Evolutionary conservation across 352 stramenopile species (phyloP).

Genomic region (Lagenidium sp.): DNA sequence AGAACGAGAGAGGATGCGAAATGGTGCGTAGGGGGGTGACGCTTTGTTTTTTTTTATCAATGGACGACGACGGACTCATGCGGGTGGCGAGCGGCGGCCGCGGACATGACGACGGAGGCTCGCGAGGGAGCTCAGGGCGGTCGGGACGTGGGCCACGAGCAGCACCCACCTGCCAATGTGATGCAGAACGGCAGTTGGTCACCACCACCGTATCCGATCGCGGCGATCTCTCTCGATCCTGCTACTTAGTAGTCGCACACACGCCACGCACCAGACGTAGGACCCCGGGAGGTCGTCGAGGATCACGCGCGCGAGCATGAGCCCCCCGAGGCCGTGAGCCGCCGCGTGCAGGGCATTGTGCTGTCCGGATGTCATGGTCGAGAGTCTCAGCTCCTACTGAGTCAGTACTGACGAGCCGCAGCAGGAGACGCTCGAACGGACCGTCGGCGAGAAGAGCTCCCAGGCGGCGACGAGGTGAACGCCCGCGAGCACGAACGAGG

Average conservation of each 20-base stretch:
- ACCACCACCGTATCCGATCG: too few relatives aligned
- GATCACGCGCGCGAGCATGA: slow-evolving; percentile 48
- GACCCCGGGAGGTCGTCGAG: slow-evolving; percentile 16
- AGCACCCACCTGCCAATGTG: too few relatives aligned
- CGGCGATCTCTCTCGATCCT: too few relatives aligned
- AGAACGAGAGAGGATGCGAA: not conserved
- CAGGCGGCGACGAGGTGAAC: slow-evolving; percentile 28
- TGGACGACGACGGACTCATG: not conserved
- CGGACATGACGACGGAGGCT: slow-evolving; percentile 13
- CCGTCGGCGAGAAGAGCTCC: slow-evolving; percentile 41
- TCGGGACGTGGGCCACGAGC: slow-evolving; percentile 11
- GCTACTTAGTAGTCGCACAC: too few relatives aligned
- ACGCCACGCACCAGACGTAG: slow-evolving; percentile 35
- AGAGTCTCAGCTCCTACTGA: not conserved
- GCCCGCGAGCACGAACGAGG: slow-evolving; percentile 30
- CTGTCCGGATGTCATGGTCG: slow-evolving; percentile 8
- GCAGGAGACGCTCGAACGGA: too few relatives aligned
- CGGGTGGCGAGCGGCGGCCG: not conserved
- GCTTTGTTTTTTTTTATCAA: not conserved
- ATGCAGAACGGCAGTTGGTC: too few relatives aligned
- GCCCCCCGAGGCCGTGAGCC: slow-evolving; percentile 51
- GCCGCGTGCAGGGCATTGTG: slow-evolving; percentile 40
- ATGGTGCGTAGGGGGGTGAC: not conserved
- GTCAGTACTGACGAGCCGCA: too few relatives aligned
- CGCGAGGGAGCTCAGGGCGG: slow-evolving; percentile 8